phyloP scores from a whole-genome alignment of 2,329 filamentous ascomycete genomes.

The Diaporthe velutina region DNA sequence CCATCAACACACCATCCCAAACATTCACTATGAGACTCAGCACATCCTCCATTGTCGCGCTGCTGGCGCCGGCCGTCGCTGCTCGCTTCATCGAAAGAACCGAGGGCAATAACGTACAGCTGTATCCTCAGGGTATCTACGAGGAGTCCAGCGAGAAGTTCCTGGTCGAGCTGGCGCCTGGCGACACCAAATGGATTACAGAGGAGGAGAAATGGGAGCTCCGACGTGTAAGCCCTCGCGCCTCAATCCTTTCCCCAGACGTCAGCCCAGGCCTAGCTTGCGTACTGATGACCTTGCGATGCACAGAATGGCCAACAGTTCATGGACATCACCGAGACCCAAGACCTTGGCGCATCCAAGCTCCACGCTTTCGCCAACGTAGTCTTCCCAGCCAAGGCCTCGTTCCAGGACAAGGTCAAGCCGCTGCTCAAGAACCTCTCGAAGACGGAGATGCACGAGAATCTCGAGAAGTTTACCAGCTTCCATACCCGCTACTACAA shows the following conservation, averaged over 20 bases:
- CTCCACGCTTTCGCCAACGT: conserved; percentile 38
- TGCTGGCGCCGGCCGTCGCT: conserved; percentile 66
- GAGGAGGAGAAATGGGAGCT: conserved; percentile 97
- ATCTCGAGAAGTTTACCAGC: conserved; percentile 74
- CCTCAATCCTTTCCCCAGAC: not conserved
- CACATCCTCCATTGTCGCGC: conserved; percentile 64
- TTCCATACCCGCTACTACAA: conserved; percentile 79
- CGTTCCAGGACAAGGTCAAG: conserved; percentile 68
- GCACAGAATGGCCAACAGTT: conserved; percentile 78
- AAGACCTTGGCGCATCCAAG: conserved; percentile 63
- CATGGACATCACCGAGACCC: conserved; percentile 80
- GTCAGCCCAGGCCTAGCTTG: not conserved
- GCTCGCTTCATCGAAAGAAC: conserved; percentile 69
- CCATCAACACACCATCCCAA: conserved; percentile 26
- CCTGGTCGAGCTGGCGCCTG: conserved; percentile 87
- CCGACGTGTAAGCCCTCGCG: conserved; percentile 72
- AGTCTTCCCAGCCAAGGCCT: conserved; percentile 69
- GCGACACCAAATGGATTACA: conserved; percentile 86
- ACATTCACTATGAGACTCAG: conserved; percentile 63
- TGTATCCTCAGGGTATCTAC: conserved; percentile 56
- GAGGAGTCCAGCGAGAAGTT: conserved; percentile 64
- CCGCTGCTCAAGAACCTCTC: conserved; percentile 71
- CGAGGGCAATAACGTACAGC: conserved; percentile 64
- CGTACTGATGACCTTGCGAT: not conserved
- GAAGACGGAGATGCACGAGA: conserved; percentile 74